phyloP scores from a whole-genome alignment of 2,329 filamentous ascomycete species.

The Neonectria hederae region DNA sequence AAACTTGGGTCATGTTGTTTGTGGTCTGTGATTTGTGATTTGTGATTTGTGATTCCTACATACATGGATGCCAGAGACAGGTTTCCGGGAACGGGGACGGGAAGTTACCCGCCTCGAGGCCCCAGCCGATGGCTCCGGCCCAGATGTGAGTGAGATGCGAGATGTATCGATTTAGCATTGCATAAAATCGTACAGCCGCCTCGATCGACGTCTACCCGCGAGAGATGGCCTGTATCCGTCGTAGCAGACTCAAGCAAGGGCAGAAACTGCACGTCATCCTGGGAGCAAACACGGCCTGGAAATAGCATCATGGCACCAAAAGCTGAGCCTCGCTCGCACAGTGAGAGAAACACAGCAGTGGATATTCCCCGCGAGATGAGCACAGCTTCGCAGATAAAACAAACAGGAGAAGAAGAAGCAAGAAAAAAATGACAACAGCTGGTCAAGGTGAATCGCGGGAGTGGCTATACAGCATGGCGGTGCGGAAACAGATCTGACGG shows the following conservation, averaged over 20 bases:
- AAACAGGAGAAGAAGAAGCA: not conserved
- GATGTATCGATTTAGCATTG: not conserved
- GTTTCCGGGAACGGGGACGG: conserved; percentile 27
- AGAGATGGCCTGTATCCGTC: not conserved
- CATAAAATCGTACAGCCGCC: not conserved
- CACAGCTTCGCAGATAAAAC: not conserved
- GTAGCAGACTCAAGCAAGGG: not conserved
- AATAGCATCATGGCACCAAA: conserved; percentile 29
- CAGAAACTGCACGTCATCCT: conserved; percentile 19
- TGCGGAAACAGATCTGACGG: not conserved
- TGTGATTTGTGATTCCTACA: no score
- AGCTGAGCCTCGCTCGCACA: not conserved
- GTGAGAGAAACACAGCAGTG: conserved; percentile 19
- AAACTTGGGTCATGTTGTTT: conserved; percentile 16
- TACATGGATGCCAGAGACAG: conserved; percentile 7
- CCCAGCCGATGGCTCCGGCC: conserved; percentile 15
- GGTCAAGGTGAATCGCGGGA: not conserved
- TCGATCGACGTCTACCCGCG: not conserved
- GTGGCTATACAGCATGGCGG: not conserved
- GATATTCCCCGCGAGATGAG: conserved; percentile 21
- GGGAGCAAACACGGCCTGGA: conserved; percentile 26
- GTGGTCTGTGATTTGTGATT: conserved; percentile 34
- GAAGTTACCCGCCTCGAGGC: conserved; percentile 30
- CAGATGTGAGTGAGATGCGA: not conserved
- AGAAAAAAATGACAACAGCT: not conserved